Evolutionary conservation across 495 filamentous ascomycete genomes (phyloP).

Genomic region (Trichoderma gamsii): DNA sequence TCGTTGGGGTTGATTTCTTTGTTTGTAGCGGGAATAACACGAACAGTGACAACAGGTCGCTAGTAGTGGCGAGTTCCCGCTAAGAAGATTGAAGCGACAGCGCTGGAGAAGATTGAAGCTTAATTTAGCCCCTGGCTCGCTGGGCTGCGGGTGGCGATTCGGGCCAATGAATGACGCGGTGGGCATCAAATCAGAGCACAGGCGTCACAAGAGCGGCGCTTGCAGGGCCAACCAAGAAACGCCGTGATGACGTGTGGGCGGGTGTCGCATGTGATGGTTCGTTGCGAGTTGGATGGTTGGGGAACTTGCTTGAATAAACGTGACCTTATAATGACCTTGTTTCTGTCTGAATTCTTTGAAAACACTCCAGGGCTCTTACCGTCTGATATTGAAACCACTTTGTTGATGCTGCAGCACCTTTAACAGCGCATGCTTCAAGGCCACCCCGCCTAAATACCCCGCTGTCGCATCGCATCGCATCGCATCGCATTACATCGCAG

Average conservation of each 20-base stretch:
- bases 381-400: no score
- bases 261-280: neutral
- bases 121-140: conserved; percentile 1
- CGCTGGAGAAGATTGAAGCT: conserved; percentile 12
- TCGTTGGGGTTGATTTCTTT: no score
- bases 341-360: no score
- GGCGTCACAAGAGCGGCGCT: neutral
- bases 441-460: conserved; percentile 2
- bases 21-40: no score
- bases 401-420: neutral
- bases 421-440: neutral
- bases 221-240: conserved; percentile 5
- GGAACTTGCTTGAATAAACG: no score
- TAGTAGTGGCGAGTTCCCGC: no score
- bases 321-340: no score
- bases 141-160: neutral
- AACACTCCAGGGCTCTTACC: no score
- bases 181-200: no score
- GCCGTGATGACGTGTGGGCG: conserved; percentile 7
- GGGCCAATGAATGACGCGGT: conserved; percentile 2
- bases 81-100: neutral
- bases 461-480: neutral
- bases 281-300: neutral
- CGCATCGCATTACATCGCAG: neutral
- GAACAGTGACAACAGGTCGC: no score